Conservation (phyloP, 2,329 filamentous ascomycete genomes). For the Paecilomyces sp. region DNA sequence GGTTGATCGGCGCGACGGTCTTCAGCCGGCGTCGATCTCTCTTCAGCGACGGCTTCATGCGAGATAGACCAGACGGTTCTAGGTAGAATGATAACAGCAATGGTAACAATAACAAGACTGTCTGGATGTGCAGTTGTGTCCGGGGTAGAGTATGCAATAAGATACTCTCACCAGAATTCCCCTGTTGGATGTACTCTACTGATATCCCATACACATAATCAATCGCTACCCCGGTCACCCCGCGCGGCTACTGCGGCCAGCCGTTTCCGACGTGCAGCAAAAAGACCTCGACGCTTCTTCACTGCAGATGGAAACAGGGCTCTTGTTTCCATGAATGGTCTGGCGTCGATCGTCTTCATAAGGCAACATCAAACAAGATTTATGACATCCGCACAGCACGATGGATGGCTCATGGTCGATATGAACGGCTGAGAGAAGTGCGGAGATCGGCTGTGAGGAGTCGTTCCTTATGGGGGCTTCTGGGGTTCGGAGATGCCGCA, state of each 20-base stretch:
- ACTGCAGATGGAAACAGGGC: neutral
- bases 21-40: neutral
- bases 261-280: neutral
- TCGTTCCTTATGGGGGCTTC: neutral
- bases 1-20: neutral
- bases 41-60: neutral
- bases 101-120: neutral
- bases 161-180: neutral
- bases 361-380: no score
- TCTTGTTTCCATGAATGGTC: neutral
- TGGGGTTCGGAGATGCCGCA: neutral
- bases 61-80: neutral
- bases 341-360: neutral
- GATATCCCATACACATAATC: neutral
- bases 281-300: neutral
- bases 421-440: neutral
- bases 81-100: neutral
- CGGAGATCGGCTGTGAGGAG: neutral
- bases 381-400: no score
- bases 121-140: neutral
- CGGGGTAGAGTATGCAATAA: neutral
- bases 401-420: no score
- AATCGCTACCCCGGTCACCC: neutral
- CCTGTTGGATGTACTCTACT: no score
- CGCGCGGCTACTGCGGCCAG: neutral